phyloP scores from a whole-genome alignment of 768 basidiomycete genomes.

The Termitomyces sp. region DNA sequence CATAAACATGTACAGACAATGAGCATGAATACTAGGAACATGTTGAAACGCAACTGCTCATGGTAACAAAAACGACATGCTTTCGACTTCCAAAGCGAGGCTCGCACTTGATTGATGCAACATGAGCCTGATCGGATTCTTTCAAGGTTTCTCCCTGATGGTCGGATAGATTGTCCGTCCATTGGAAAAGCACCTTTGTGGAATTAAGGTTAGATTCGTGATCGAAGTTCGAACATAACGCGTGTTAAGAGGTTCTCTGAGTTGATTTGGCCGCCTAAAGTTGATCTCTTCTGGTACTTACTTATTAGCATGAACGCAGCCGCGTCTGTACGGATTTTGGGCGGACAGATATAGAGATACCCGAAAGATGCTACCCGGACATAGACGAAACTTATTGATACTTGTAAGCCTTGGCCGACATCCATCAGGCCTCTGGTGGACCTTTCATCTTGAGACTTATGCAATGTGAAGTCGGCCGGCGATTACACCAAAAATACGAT shows the following conservation, averaged over 20 bases:
- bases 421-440: background rate
- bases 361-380: background rate
- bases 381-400: background rate
- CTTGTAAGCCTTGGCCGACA: background rate
- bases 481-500: background rate
- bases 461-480: background rate
- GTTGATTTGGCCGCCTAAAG: background rate
- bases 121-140: background rate
- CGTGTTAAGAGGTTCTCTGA: background rate
- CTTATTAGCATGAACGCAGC: background rate
- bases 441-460: background rate
- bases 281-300: background rate
- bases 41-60: no score
- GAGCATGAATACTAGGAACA: background rate
- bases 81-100: background rate
- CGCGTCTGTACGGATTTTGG: background rate
- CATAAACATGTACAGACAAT: background rate
- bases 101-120: no score
- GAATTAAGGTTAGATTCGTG: background rate
- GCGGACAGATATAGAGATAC: background rate
- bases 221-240: no score
- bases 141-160: background rate
- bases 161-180: background rate
- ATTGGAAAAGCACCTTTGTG: background rate
- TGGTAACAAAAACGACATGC: background rate